phyloP scores from a whole-genome alignment of 495 filamentous ascomycete genomes.

The Tuber calosporum region DNA sequence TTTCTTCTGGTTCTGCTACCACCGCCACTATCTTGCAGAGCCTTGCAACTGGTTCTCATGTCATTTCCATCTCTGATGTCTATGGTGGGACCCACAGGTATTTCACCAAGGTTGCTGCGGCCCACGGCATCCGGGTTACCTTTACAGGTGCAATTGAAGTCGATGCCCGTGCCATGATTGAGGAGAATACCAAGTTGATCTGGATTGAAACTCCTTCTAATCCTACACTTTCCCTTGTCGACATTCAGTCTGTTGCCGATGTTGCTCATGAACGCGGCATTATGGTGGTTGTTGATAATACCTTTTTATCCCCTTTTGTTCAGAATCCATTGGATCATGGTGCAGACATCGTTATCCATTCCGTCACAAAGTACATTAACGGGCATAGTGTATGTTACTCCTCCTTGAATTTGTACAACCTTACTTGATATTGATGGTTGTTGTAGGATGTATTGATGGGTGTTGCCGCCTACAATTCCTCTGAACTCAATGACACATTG shows the following conservation, averaged over 20 bases:
- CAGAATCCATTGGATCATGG: constrained; percentile 94
- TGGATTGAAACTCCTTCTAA: constrained; percentile 98
- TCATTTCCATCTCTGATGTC: constrained; percentile 92
- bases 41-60: constrained; percentile 83
- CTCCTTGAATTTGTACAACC: not conserved
- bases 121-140: constrained; percentile 88
- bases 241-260: constrained; percentile 75
- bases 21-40: constrained; percentile 90
- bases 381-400: constrained; percentile 61
- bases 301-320: constrained; percentile 89
- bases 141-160: constrained; percentile 88
- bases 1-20: constrained; percentile 87
- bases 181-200: constrained; percentile 82
- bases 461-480: constrained; percentile 86
- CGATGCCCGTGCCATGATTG: constrained; percentile 74
- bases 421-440: constrained; percentile 27
- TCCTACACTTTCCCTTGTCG: constrained; percentile 82
- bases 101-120: constrained; percentile 94
- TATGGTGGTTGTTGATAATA: constrained; percentile 96
- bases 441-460: constrained; percentile 94
- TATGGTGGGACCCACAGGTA: constrained; percentile 98
- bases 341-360: constrained; percentile 97
- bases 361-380: constrained; percentile 99
- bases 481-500: constrained; percentile 65
- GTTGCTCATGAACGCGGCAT: constrained; percentile 83